phyloP scores from a whole-genome alignment of 73 alveolate species.

The Paramecium sexaurelia region DNA sequence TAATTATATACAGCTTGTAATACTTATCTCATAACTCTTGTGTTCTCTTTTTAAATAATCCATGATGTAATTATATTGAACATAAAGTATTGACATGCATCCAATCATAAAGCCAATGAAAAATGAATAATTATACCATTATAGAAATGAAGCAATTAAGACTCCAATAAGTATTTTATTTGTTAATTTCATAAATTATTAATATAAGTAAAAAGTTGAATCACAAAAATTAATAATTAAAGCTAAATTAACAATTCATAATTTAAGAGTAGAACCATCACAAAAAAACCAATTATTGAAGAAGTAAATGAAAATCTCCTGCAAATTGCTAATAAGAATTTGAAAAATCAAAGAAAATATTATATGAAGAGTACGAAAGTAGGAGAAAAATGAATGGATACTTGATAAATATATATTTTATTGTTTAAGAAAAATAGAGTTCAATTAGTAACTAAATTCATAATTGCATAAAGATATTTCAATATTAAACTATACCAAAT shows the following conservation, averaged over 20 bases:
- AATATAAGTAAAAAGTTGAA: conserved; percentile 41
- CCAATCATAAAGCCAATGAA: conserved; percentile 16
- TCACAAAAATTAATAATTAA: conserved; percentile 35
- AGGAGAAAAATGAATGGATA: conserved; percentile 40
- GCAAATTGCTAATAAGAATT: neutral
- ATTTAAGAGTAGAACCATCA: neutral
- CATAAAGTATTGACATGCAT: neutral
- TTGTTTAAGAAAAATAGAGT: conserved; percentile 35
- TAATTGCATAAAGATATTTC: neutral
- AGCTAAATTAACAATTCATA: conserved; percentile 25
- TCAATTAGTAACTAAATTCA: neutral
- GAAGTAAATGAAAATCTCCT: neutral
- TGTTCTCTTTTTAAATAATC: neutral
- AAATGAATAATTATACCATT: neutral
- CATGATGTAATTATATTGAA: neutral
- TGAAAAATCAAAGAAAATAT: conserved; percentile 5
- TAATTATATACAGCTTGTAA: neutral
- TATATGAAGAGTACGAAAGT: conserved; percentile 38
- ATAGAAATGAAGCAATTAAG: neutral
- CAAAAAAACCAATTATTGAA: neutral
- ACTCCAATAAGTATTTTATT: conserved; percentile 17
- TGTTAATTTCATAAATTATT: conserved; percentile 2
- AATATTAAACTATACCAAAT: conserved; percentile 14
- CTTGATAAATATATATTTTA: neutral
- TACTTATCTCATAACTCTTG: neutral